Evolutionary conservation across 2,329 filamentous ascomycete genomes (phyloP).

Genomic region (Trichoderma polysporum): DNA sequence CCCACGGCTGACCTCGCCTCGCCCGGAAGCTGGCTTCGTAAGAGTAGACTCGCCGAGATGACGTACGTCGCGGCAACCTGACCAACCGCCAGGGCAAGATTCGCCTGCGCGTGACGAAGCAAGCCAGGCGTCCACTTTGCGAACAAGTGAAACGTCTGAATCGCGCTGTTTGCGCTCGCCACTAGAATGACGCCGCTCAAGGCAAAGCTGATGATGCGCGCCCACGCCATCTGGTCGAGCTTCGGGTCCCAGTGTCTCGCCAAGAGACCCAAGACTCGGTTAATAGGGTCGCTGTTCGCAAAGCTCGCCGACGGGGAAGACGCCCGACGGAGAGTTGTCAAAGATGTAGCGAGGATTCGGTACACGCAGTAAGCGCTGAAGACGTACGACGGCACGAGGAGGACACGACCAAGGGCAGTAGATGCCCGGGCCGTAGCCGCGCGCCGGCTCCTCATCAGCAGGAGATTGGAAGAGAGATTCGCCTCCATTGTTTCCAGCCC

Average conservation of each 20-base stretch:
- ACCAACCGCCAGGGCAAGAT: constrained; percentile 74
- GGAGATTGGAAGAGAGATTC: constrained; percentile 65
- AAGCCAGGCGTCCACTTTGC: constrained; percentile 70
- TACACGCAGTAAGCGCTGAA: constrained; percentile 86
- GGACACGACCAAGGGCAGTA: constrained; percentile 63
- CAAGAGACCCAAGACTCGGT: constrained; percentile 74
- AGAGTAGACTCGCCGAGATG: constrained; percentile 73
- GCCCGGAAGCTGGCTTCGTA: constrained; percentile 74
- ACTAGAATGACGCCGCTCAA: constrained; percentile 80
- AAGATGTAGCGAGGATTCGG: constrained; percentile 69
- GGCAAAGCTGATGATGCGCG: constrained; percentile 79
- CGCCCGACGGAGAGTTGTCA: constrained; percentile 64
- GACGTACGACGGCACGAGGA: constrained; percentile 61
- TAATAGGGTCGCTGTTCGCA: constrained; percentile 76
- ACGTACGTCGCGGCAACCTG: constrained; percentile 85
- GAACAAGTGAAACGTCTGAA: constrained; percentile 84
- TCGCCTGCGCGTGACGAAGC: constrained; percentile 72
- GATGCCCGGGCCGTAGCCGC: constrained; percentile 65
- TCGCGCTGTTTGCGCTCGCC: constrained; percentile 75
- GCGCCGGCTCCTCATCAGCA: constrained; percentile 61
- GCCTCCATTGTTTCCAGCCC: constrained; percentile 79
- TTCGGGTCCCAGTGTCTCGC: constrained; percentile 82
- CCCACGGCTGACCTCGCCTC: constrained; percentile 76
- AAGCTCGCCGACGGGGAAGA: constrained; percentile 48
- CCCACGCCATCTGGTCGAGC: constrained; percentile 79